Evolutionary conservation across 306 rosid species (phyloP).

Genomic region (Gastrolobium bilobum): DNA sequence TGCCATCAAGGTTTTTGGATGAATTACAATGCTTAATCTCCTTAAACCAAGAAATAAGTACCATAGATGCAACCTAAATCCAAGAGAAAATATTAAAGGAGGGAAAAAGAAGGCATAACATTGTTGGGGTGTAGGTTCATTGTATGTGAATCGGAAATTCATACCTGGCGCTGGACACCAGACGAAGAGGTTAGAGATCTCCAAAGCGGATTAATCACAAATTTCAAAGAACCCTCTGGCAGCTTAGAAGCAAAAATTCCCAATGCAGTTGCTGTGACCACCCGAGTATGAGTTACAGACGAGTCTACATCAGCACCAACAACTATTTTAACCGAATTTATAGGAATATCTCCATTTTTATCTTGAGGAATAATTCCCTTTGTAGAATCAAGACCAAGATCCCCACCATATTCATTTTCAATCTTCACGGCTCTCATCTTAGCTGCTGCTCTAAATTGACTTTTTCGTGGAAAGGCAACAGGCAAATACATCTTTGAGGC

Average conservation of each 20-base stretch:
- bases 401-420: conserved; percentile 75
- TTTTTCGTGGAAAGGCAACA: conserved; percentile 88
- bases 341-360: conserved; percentile 76
- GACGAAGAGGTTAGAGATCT: conserved; percentile 75
- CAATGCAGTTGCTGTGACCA: conserved; percentile 88
- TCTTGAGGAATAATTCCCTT: conserved; percentile 65
- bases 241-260: conserved; percentile 86
- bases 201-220: conserved; percentile 80
- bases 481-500: conserved; percentile 97
- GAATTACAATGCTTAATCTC: conserved; percentile 58
- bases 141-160: conserved; percentile 29
- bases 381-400: conserved; percentile 64
- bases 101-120: conserved; percentile 27
- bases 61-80: conserved; percentile 88
- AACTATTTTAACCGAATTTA: conserved; percentile 75
- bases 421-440: conserved; percentile 93
- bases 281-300: conserved; percentile 89
- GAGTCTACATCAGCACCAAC: conserved; percentile 90
- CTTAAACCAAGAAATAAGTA: conserved; percentile 94
- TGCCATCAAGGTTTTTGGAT: conserved; percentile 49
- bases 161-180: conserved; percentile 96
- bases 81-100: conserved; percentile 24
- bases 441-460: conserved; percentile 97
- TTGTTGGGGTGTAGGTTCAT: not conserved
- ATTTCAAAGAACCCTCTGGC: conserved; percentile 64